Conservation (phyloP, 106 monocot species). For the Dendrobium officinale region DNA sequence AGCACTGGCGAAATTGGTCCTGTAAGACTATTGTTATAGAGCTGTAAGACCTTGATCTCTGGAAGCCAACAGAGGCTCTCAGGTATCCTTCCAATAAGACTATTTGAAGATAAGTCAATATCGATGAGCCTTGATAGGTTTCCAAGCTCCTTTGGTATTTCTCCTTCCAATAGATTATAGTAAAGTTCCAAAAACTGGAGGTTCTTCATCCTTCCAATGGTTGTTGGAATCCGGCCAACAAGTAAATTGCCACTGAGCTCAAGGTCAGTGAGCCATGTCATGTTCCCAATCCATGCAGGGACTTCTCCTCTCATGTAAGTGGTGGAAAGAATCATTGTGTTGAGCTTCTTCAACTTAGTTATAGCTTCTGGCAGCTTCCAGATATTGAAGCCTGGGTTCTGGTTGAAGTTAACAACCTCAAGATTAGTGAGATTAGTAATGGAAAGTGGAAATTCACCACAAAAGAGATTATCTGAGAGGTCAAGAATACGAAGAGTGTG, state of each 20-base stretch:
- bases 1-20: conserved; percentile 56
- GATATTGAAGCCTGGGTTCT: conserved; percentile 60
- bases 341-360: conserved; percentile 35
- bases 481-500: conserved; percentile 50
- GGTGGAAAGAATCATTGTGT: conserved; percentile 72
- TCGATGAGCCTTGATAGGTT: conserved; percentile 62
- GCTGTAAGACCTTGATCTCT: conserved; percentile 48
- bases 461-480: conserved; percentile 64
- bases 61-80: conserved; percentile 41
- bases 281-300: conserved; percentile 79
- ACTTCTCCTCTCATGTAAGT: conserved; percentile 59
- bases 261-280: conserved; percentile 80
- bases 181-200: conserved; percentile 70
- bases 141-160: conserved; percentile 69
- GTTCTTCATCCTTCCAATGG: conserved; percentile 56
- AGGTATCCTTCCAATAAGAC: conserved; percentile 61
- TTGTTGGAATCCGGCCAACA: conserved; percentile 60
- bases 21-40: conserved; percentile 70
- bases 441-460: conserved; percentile 68
- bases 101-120: conserved; percentile 70
- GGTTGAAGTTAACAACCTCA: conserved; percentile 68
- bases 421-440: conserved; percentile 61
- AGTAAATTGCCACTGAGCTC: conserved; percentile 68
- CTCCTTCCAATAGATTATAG: conserved; percentile 61
- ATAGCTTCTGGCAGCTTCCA: conserved; percentile 61